Conservation (phyloP, 352 stramenopile species). For the Phytopythium mirpurense region DNA sequence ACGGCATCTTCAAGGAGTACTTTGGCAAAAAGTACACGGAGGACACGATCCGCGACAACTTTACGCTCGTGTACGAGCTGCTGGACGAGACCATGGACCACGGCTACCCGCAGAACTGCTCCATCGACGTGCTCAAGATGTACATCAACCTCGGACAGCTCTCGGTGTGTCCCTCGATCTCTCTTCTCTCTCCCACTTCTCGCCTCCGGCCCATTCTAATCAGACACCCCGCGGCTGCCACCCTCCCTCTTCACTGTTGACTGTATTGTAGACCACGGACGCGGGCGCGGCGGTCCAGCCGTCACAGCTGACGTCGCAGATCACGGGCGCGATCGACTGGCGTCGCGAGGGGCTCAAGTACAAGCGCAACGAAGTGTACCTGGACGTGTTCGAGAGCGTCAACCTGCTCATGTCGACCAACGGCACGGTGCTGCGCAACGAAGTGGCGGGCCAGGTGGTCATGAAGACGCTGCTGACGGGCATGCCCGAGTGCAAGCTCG, state of each 20-base stretch:
- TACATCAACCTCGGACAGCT: no score
- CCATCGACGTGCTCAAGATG: no score
- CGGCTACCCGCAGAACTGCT: conserved; percentile 99
- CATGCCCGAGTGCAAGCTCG: conserved; percentile 99
- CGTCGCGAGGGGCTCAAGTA: conserved; percentile 99
- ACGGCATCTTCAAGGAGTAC: conserved; percentile 96
- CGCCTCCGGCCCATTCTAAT: no score
- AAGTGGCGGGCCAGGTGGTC: conserved; percentile 97
- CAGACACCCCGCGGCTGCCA: no score
- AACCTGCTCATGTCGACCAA: conserved; percentile 95
- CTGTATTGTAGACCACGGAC: no score
- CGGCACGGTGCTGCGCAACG: conserved; percentile 96
- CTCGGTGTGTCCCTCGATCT: no score
- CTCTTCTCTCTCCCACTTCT: no score
- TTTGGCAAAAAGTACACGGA: conserved; percentile 99
- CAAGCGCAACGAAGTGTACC: conserved; percentile 99
- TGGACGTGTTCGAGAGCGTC: conserved; percentile 99
- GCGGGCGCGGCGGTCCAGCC: no score
- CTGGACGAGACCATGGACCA: conserved; percentile 99
- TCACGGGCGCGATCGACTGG: conserved; percentile 99
- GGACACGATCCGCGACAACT: conserved; percentile 99
- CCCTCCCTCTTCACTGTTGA: no score
- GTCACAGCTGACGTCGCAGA: no score
- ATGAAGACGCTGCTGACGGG: conserved; percentile 99
- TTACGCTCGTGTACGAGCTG: conserved; percentile 99